Base-by-base conservation (phyloP, 2,329 filamentous ascomycete species). In the Fusarium napiforme region DNA sequence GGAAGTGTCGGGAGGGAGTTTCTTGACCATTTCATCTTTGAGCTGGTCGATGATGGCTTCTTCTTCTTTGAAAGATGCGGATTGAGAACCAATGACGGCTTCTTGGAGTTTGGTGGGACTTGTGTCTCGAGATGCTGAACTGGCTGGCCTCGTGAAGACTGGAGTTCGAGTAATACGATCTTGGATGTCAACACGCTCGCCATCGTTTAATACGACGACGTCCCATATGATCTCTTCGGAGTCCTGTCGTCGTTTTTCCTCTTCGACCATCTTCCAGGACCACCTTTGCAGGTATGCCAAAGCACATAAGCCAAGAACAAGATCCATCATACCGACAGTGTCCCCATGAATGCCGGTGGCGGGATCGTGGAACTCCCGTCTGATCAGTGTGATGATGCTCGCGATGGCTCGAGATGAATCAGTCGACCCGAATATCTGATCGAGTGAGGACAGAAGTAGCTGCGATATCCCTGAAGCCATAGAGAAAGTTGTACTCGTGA, bases 371-470 rank as follows among this genome's bases (percentile, higher is more conserved):
- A 92, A 91, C 78, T 92, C 91, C 64, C 89, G 86, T 36, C 89
- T 86, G 52, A 92, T 87, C 37, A 92, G 82, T 2, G 88, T 88
- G 72, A 92, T 86, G 75, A 93, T 92, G 78, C 89, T 90, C 5
- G 90, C 89, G 66, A 92, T 91, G 16, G 91, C 90, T 45, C 90
- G 83, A 4, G 90, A 92, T 5, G 90, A 91, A 78, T 93, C 91
- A n/a, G 91, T 92, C 5, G 89, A 91, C 19, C 91, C 91, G 34
- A 92, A 88, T 43, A 92, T 87, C 71, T 90, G 88, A 76, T 93
- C 90, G 28, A 93, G 82, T 2, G 88, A 87, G 6, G 86, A 86
- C 14, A 92, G 82, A 1, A 91, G 81, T 37, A 91, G 81, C 67
- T 90, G 88, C 0, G 89, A 89, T 10, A 89, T 79, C 57, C 90